These are phyloP conservation scores for Furcasterigmium furcatum DNA, from an alignment of 2,329 filamentous ascomycete genomes.

Conservation along the genomic window DNA sequence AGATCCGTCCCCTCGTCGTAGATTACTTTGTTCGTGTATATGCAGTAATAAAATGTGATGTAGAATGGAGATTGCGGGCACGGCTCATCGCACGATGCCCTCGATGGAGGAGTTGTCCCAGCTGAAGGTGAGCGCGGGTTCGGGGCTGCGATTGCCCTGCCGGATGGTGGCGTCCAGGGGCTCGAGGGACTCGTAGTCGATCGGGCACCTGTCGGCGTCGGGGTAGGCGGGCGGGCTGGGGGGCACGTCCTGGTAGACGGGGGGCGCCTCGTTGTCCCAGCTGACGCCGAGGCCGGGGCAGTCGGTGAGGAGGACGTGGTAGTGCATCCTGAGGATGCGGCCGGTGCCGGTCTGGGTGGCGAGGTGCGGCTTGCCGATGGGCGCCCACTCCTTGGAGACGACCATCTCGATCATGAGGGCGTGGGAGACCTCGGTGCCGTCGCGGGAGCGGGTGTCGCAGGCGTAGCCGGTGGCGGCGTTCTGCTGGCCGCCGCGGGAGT, in stretches of 20 bases:
- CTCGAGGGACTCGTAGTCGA: conserved; percentile 37
- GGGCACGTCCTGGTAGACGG: conserved; percentile 91
- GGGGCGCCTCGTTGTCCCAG: conserved; percentile 95
- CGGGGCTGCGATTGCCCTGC: background rate
- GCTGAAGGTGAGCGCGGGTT: background rate
- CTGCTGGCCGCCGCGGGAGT: background rate
- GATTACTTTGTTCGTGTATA: too few species aligned
- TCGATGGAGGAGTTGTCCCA: background rate
- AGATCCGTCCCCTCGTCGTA: too few species aligned
- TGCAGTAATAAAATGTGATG: too few species aligned
- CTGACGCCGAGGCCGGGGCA: conserved; percentile 83
- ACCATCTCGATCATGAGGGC: conserved; percentile 89
- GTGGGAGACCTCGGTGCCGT: conserved; percentile 78
- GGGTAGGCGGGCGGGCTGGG: conserved; percentile 74
- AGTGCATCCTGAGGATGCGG: conserved; percentile 84
- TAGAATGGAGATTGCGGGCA: too few species aligned
- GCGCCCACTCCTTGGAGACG: conserved; percentile 84
- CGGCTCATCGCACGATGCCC: too few species aligned
- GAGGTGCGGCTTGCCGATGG: conserved; percentile 63
- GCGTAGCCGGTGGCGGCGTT: conserved; percentile 52
- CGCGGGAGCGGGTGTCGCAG: conserved; percentile 65
- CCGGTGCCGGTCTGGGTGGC: conserved; percentile 87
- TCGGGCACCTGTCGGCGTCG: conserved; percentile 17
- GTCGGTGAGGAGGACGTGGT: conserved; percentile 78
- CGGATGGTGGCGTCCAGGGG: conserved; percentile 21